Conservation (phyloP, 2,329 filamentous ascomycete genomes). For the Diaporthe capsici region DNA sequence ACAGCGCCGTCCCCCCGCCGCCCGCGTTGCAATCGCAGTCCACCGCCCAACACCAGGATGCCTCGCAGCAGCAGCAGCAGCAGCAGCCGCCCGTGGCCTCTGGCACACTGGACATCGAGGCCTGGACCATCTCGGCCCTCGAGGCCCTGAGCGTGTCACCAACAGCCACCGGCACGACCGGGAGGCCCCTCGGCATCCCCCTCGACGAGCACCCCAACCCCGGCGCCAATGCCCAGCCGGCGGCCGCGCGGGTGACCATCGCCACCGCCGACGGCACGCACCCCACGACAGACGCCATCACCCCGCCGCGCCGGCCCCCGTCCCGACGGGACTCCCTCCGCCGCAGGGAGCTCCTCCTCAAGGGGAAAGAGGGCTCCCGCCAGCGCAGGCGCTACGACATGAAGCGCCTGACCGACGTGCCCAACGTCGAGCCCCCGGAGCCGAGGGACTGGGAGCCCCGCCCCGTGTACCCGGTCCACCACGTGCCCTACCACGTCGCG, state of each 20-base stretch:
- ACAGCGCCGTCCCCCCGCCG: constrained; percentile 52
- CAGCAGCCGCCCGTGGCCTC: constrained; percentile 45
- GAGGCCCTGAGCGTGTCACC: constrained; percentile 68
- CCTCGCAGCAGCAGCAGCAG: constrained; percentile 42
- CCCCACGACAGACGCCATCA: constrained; percentile 46
- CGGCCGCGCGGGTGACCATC: constrained; percentile 41
- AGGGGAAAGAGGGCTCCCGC: constrained; percentile 91
- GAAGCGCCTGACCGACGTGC: constrained; percentile 88
- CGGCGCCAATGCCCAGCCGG: constrained; percentile 45
- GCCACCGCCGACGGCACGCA: constrained; percentile 40
- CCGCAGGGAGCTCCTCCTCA: constrained; percentile 81
- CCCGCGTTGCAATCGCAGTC: constrained; percentile 38
- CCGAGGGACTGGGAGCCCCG: constrained; percentile 86
- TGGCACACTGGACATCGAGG: constrained; percentile 71
- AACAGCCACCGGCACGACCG: constrained; percentile 67
- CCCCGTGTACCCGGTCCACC: constrained; percentile 83
- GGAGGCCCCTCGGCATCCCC: constrained; percentile 79
- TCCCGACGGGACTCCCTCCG: constrained; percentile 68
- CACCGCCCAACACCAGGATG: constrained; percentile 42
- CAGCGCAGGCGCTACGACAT: constrained; percentile 96
- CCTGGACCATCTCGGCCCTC: constrained; percentile 75
- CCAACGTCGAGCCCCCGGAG: constrained; percentile 85
- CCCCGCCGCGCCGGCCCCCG: constrained; percentile 58
- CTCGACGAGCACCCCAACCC: constrained; percentile 70
- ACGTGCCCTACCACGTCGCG: constrained; percentile 91